phyloP scores from a whole-genome alignment of 148 eudicot genomes.

The Amaranthus palmeri region DNA sequence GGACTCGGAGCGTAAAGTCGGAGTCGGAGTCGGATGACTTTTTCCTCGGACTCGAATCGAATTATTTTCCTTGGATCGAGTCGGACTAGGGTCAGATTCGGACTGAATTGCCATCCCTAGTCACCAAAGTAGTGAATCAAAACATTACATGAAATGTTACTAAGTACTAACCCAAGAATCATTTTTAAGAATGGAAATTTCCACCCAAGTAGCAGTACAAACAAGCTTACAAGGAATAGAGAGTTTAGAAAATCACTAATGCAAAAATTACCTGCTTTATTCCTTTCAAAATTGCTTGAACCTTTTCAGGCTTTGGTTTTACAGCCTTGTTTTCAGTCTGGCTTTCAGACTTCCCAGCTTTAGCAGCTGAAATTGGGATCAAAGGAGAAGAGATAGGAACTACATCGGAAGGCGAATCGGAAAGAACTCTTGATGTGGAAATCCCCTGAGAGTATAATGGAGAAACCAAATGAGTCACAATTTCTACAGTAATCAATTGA shows the following conservation, averaged over 20 bases:
- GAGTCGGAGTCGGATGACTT: too few species aligned
- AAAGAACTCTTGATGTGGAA: constrained; percentile 57
- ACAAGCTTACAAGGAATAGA: too few species aligned
- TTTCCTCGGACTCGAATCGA: too few species aligned
- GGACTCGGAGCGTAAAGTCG: too few species aligned
- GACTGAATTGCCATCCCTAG: too few species aligned
- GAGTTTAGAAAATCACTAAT: not conserved
- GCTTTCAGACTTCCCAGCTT: constrained; percentile 43
- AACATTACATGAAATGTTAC: too few species aligned
- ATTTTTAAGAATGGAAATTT: too few species aligned
- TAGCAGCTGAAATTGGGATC: constrained; percentile 51
- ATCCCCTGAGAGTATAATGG: constrained; percentile 43
- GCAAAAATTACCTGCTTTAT: constrained; percentile 62
- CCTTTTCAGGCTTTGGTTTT: constrained; percentile 62
- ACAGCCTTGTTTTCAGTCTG: constrained; percentile 58
- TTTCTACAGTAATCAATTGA: not conserved
- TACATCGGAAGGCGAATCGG: constrained; percentile 53
- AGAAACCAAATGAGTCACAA: not conserved
- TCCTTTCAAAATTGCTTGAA: constrained; percentile 74
- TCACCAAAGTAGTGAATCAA: too few species aligned
- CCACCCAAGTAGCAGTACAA: too few species aligned
- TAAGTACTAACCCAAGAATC: too few species aligned
- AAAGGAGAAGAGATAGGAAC: constrained; percentile 74
- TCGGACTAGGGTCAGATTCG: too few species aligned
- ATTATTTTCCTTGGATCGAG: too few species aligned